phyloP scores from a whole-genome alignment of 192 early-diverging fungal species.

The Coemansia sp. region DNA sequence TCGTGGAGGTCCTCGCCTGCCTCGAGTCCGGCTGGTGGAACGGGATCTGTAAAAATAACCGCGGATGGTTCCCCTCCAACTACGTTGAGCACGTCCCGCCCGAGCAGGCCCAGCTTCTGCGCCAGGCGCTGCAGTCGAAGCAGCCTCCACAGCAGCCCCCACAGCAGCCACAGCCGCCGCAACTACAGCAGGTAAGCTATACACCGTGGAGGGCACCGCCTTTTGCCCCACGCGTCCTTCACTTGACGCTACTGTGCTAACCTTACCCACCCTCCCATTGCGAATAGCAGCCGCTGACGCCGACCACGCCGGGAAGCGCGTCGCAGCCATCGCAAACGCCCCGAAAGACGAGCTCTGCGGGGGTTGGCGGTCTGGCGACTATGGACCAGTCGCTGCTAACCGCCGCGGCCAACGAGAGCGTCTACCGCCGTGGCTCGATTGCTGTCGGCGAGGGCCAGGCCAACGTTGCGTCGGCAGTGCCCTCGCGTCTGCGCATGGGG shows the following conservation, averaged over 20 bases:
- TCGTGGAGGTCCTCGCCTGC: slow-evolving; percentile 84
- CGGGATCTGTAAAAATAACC: slow-evolving; percentile 67
- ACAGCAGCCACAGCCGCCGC: not conserved
- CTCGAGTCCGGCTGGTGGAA: slow-evolving; percentile 98
- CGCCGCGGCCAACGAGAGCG: slow-evolving; percentile 44
- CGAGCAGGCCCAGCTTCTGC: slow-evolving; percentile 49
- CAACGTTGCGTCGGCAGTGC: slow-evolving; percentile 55
- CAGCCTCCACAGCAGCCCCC: not conserved
- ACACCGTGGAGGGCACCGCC: too few species aligned
- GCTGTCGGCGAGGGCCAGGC: slow-evolving; percentile 40
- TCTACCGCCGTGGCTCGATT: slow-evolving; percentile 51
- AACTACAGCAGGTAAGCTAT: not conserved
- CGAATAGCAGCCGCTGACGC: slow-evolving; percentile 33
- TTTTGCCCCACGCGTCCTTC: too few species aligned
- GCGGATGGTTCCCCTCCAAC: slow-evolving; percentile 90
- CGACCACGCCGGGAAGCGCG: slow-evolving; percentile 4
- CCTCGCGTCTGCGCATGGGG: slow-evolving; percentile 41
- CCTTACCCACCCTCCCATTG: too few species aligned
- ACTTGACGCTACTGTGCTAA: not conserved
- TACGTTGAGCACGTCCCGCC: slow-evolving; percentile 62
- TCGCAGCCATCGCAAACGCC: slow-evolving; percentile 7
- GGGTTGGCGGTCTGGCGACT: not conserved
- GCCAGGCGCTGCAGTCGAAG: slow-evolving; percentile 22
- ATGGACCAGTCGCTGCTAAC: slow-evolving; percentile 39
- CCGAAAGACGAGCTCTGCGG: slow-evolving; percentile 4